These are phyloP conservation scores for Lachancea quebecensis DNA, from an alignment of 805 yeast species.

Conservation along the genomic window DNA sequence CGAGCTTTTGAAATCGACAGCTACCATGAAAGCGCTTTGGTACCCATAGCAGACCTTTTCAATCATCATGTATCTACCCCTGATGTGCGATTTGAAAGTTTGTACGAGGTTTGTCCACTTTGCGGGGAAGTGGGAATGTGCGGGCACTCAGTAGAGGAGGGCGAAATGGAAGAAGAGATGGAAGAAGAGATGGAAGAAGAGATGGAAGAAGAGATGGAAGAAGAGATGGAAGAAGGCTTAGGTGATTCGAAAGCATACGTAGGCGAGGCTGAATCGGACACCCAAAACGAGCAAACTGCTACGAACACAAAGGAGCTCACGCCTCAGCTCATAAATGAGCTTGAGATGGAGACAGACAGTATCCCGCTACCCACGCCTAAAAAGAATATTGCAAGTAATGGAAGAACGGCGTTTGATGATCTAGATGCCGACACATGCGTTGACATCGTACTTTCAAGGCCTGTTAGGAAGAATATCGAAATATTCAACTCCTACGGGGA, in stretches of 20 bases:
- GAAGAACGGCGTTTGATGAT: conserved; percentile 7
- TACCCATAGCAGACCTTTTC: conserved; percentile 88
- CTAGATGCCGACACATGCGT: conserved; percentile 52
- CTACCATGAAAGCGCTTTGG: conserved; percentile 67
- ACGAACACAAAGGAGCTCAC: no score
- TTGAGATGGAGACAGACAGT: background rate
- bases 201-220: background rate
- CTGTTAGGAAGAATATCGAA: conserved; percentile 47
- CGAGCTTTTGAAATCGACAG: conserved; percentile 78
- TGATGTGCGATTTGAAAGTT: conserved; percentile 59
- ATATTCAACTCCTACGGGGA: conserved; percentile 81
- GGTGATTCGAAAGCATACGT: no score
- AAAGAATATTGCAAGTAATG: background rate
- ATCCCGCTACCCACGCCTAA: background rate
- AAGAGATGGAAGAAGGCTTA: no score
- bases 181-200: conserved; percentile 10
- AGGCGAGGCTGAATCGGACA: no score
- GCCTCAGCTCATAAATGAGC: background rate
- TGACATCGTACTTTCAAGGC: conserved; percentile 50
- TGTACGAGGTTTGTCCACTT: conserved; percentile 43
- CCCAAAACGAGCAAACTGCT: no score
- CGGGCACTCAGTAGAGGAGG: conserved; percentile 26
- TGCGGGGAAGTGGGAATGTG: conserved; percentile 45
- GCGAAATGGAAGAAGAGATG: conserved; percentile 13
- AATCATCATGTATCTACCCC: conserved; percentile 60